Evolutionary conservation across 2,329 filamentous ascomycete species (phyloP).

Genomic region (Fusarium staphyleae): DNA sequence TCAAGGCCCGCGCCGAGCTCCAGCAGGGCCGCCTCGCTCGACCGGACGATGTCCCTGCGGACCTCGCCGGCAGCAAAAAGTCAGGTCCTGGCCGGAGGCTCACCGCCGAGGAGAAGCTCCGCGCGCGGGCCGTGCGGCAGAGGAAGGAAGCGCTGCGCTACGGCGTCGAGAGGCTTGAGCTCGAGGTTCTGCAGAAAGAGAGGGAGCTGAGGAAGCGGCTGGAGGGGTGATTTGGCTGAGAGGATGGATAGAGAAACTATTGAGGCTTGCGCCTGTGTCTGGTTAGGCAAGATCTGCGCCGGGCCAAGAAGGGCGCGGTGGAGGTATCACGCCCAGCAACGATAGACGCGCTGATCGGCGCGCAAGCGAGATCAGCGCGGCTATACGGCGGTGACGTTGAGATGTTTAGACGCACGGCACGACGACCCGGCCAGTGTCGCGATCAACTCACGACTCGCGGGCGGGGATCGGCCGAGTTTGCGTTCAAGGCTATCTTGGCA

Average conservation of each 20-base stretch:
- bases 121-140: slow-evolving; percentile 70
- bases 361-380: slow-evolving; percentile 26
- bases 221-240: slow-evolving; percentile 44
- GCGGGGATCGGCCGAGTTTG: neutral
- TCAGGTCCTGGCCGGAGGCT: slow-evolving; percentile 49
- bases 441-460: neutral
- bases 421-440: slow-evolving; percentile 21
- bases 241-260: neutral
- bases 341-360: slow-evolving; percentile 8
- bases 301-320: neutral
- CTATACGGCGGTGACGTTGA: slow-evolving; percentile 15
- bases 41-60: slow-evolving; percentile 32
- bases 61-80: slow-evolving; percentile 33
- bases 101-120: slow-evolving; percentile 60
- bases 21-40: slow-evolving; percentile 72
- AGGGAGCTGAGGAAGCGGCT: slow-evolving; percentile 62
- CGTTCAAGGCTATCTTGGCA: neutral
- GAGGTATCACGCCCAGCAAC: neutral
- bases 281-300: neutral
- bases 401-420: slow-evolving; percentile 7
- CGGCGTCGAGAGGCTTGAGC: slow-evolving; percentile 82
- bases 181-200: slow-evolving; percentile 83
- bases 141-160: slow-evolving; percentile 88
- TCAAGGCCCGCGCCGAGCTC: slow-evolving; percentile 83
- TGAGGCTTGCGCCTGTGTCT: neutral